phyloP scores from a whole-genome alignment of 2,329 filamentous ascomycete species.

The Claviceps pusilla region DNA sequence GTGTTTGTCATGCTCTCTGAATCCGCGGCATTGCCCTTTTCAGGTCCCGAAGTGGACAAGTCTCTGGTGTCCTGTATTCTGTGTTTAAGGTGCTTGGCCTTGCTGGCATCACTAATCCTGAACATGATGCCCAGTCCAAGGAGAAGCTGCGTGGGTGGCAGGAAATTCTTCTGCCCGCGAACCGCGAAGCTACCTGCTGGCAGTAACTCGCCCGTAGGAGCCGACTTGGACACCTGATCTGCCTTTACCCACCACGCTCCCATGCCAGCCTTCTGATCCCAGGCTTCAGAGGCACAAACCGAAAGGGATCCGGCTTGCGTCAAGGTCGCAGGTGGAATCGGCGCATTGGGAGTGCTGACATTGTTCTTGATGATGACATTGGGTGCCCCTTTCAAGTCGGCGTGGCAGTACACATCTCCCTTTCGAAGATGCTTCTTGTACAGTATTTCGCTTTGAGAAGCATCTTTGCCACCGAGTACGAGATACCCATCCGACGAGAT shows the following conservation, averaged over 20 bases:
- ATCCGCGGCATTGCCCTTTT: slow-evolving; percentile 6
- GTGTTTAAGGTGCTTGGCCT: slow-evolving; percentile 64
- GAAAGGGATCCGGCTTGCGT: slow-evolving; percentile 77
- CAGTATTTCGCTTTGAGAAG: slow-evolving; percentile 80
- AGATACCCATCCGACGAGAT: slow-evolving; percentile 91
- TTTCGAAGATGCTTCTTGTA: slow-evolving; percentile 75
- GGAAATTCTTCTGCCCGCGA: slow-evolving; percentile 74
- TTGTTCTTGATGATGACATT: slow-evolving; percentile 88
- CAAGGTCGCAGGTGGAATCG: slow-evolving; percentile 80
- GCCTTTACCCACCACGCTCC: slow-evolving; percentile 90
- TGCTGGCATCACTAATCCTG: slow-evolving; percentile 76
- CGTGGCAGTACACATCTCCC: slow-evolving; percentile 84
- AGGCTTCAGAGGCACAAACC: slow-evolving; percentile 75
- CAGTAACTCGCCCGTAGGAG: slow-evolving; percentile 65
- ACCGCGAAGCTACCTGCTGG: slow-evolving; percentile 66
- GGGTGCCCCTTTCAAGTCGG: slow-evolving; percentile 70
- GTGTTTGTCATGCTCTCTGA: slow-evolving; percentile 7
- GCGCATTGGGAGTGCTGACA: slow-evolving; percentile 58
- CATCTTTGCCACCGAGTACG: slow-evolving; percentile 76
- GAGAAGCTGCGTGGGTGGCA: slow-evolving; percentile 74
- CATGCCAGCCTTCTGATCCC: slow-evolving; percentile 95
- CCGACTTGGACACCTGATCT: slow-evolving; percentile 79
- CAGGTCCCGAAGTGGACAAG: slow-evolving; percentile 6
- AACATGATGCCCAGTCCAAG: slow-evolving; percentile 83
- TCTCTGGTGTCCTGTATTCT: slow-evolving; percentile 16